Evolutionary conservation across 192 early-diverging fungal genomes (phyloP).

Genomic region (Backusella australiensis): DNA sequence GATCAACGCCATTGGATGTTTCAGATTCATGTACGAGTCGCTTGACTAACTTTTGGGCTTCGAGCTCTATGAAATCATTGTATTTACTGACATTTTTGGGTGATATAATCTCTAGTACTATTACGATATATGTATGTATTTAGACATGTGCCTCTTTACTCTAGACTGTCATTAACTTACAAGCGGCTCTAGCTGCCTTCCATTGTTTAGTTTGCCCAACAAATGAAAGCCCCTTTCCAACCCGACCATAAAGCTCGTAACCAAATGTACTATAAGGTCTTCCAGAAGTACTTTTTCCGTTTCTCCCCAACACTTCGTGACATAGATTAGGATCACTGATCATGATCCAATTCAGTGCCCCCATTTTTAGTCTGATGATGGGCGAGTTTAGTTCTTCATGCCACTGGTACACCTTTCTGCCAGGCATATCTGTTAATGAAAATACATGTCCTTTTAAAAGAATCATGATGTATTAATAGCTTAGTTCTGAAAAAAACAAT

Average conservation of each 20-base stretch:
- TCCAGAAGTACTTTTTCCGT: neutral
- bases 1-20: neutral
- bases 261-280: neutral
- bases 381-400: neutral
- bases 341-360: constrained; percentile 8
- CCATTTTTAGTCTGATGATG: neutral
- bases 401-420: neutral
- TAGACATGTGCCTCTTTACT: neutral
- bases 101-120: neutral
- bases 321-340: neutral
- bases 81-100: neutral
- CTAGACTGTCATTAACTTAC: neutral
- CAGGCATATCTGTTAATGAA: neutral
- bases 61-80: neutral
- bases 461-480: neutral
- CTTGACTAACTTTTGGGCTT: neutral
- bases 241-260: neutral
- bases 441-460: neutral
- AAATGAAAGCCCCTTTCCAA: neutral
- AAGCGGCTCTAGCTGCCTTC: neutral
- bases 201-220: neutral
- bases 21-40: neutral
- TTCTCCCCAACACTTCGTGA: neutral
- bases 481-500: neutral
- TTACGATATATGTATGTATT: too few relatives aligned